These are phyloP conservation scores for Drechslerella dactyloides DNA, from an alignment of 2,329 filamentous ascomycete species.

Conservation along the genomic window DNA sequence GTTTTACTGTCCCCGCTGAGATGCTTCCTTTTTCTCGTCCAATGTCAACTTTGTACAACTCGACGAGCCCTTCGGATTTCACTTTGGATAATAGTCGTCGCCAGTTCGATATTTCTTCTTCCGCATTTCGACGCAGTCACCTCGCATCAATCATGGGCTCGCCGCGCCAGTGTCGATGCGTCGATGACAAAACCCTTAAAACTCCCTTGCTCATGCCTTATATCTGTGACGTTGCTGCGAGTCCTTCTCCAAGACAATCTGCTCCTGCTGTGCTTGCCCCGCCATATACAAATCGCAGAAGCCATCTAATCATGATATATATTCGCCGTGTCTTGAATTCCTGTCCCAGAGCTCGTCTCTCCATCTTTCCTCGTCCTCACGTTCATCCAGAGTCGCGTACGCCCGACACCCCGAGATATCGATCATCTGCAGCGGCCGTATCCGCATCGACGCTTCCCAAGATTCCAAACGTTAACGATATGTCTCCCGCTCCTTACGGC, in stretches of 20 bases:
- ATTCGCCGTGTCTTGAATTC: neutral
- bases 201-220: neutral
- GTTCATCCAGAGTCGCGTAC: too few species aligned
- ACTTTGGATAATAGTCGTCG: neutral
- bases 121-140: neutral
- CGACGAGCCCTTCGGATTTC: neutral
- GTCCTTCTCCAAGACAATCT: neutral
- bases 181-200: constrained; percentile 5
- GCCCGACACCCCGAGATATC: neutral
- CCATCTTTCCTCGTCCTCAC: neutral
- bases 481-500: constrained; percentile 46
- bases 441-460: neutral
- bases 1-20: neutral
- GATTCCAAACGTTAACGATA: constrained; percentile 11
- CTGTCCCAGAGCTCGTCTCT: neutral
- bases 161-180: constrained; percentile 1
- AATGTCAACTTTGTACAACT: constrained; percentile 7
- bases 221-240: neutral
- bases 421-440: neutral
- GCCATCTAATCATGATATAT: neutral
- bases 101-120: neutral
- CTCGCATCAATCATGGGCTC: constrained; percentile 5
- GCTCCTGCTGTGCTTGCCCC: neutral
- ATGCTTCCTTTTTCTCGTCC: constrained; percentile 1
- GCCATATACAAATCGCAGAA: neutral